A percentile compares a stretch with the other conserved stretches of the same genome.
phyloP scores from a whole-genome alignment of 2,329 filamentous ascomycete species.

The Sclerotinia borealis region DNA sequence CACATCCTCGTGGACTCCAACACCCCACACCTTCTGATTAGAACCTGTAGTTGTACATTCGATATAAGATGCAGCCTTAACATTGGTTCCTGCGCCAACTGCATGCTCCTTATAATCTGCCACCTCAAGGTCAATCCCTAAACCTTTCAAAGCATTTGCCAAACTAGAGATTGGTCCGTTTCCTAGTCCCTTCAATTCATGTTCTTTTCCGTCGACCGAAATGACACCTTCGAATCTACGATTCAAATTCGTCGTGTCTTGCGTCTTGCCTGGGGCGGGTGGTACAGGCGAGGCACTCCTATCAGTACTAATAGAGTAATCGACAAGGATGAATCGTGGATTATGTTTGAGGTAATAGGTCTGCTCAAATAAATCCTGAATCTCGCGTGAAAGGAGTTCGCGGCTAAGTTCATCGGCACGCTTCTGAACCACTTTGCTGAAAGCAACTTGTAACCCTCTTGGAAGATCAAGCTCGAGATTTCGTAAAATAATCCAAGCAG shows the following conservation, averaged over 20 bases:
- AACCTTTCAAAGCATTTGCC: constrained; percentile 68
- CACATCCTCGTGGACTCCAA: constrained; percentile 88
- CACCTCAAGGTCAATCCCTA: constrained; percentile 86
- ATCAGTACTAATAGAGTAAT: constrained; percentile 87
- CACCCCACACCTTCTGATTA: constrained; percentile 75
- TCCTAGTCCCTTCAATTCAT: constrained; percentile 71
- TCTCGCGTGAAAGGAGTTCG: constrained; percentile 78
- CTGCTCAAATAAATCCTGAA: constrained; percentile 79
- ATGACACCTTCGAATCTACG: constrained; percentile 82
- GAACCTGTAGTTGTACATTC: constrained; percentile 69
- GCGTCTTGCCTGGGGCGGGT: constrained; percentile 60
- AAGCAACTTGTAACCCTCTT: constrained; percentile 84
- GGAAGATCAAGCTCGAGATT: constrained; percentile 88
- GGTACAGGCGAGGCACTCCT: constrained; percentile 70
- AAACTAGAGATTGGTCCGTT: constrained; percentile 89
- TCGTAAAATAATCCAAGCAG: constrained; percentile 88
- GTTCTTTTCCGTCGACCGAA: constrained; percentile 73
- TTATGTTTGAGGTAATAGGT: constrained; percentile 82
- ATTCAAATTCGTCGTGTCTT: constrained; percentile 70
- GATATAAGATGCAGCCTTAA: constrained; percentile 94
- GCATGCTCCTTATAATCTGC: constrained; percentile 95
- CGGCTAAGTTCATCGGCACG: constrained; percentile 74
- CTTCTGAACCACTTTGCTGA: constrained; percentile 72
- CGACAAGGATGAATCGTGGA: constrained; percentile 77
- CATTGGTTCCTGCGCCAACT: constrained; percentile 71